Evolutionary conservation across 768 basidiomycete species (phyloP), one percentile per base, ranked within the genome.

Genomic region (Lactifluus pinguis): DNA sequence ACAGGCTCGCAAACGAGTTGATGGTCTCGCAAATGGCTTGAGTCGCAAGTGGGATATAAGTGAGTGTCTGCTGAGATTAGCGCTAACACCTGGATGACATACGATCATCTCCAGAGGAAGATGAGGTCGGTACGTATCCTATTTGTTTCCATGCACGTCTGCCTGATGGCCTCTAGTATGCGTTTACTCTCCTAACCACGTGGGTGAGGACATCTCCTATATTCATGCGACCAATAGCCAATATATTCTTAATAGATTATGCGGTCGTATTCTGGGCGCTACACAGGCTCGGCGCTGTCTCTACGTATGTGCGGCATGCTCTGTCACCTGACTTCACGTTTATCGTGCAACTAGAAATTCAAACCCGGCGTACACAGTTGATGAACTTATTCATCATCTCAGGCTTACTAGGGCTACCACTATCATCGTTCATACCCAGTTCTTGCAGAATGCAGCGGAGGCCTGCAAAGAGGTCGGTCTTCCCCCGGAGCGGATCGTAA

Each of bases 121-220:
- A 77, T 53, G 81, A 83, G 61, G 77, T 82, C 36, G 82, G 83
- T 85, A 68, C 7, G 73, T 71, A 41, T 32, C 4, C n/a, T 21
- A 10, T 15, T 47, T 30, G 36, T 39, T 8, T 39, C 21, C 38
- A 49, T 34, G 30, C 29, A 32, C 29, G 8, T n/a, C 53, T 3
- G 32, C 42, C 34, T 44, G 34, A 61, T 21, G 32, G 39, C 55
- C 6, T 19, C 21, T 21, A 85, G 85, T 85, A 47, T 83, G 84
- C 66, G 66, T 87, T 41, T 82, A 82, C 70, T 82, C 84, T 64
- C 81, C 83, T 13, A 87, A 87, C 65, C 76, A 84, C 68, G 72
- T 82, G 30, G 84, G 85, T 85, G 55, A 64, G 72, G 64, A 39
- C 41, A 25, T 45, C 50, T 51, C 34, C 45, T 49, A 49, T 54